Evolutionary conservation across 768 basidiomycete species (phyloP).

Genomic region (Mycena kentingensis): DNA sequence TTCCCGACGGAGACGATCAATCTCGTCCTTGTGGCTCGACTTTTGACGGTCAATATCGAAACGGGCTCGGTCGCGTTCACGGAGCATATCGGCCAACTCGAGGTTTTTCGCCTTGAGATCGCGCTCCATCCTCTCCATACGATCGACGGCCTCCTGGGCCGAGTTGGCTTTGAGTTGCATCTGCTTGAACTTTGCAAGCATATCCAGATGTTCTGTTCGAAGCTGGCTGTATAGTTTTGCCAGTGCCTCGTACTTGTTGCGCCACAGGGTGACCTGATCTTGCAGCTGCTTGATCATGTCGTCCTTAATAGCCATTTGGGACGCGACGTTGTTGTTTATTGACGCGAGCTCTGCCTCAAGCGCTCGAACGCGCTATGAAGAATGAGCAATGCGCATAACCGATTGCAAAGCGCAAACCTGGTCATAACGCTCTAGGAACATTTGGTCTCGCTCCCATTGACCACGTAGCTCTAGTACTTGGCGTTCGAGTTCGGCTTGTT

Average conservation of each 20-base stretch:
- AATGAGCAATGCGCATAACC: not conserved
- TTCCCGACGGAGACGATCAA: slow-evolving; percentile 90
- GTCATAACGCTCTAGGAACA: slow-evolving; percentile 97
- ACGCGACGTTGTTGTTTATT: slow-evolving; percentile 72
- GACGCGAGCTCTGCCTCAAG: slow-evolving; percentile 86
- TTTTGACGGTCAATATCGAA: slow-evolving; percentile 95
- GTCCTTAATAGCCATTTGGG: slow-evolving; percentile 90
- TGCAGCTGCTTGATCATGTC: slow-evolving; percentile 94
- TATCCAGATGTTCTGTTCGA: slow-evolving; percentile 94
- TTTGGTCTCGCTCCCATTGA: slow-evolving; percentile 97
- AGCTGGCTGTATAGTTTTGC: slow-evolving; percentile 99
- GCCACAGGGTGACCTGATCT: slow-evolving; percentile 95
- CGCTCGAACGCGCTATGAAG: slow-evolving; percentile 84
- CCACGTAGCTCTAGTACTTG: slow-evolving; percentile 92
- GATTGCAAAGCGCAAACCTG: slow-evolving; percentile 55
- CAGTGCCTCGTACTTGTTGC: slow-evolving; percentile 97
- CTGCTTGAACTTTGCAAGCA: slow-evolving; percentile 95
- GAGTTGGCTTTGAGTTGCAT: slow-evolving; percentile 98
- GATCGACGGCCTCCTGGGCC: slow-evolving; percentile 96
- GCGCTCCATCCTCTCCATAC: slow-evolving; percentile 98
- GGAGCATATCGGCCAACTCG: slow-evolving; percentile 97
- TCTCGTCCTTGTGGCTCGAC: slow-evolving; percentile 91
- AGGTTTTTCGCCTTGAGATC: slow-evolving; percentile 98
- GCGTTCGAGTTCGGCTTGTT: slow-evolving; percentile 83
- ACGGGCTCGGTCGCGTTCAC: slow-evolving; percentile 92